These are phyloP conservation scores for Pachyrhizus erosus DNA, from an alignment of 306 rosid genomes.

Conservation along the genomic window DNA sequence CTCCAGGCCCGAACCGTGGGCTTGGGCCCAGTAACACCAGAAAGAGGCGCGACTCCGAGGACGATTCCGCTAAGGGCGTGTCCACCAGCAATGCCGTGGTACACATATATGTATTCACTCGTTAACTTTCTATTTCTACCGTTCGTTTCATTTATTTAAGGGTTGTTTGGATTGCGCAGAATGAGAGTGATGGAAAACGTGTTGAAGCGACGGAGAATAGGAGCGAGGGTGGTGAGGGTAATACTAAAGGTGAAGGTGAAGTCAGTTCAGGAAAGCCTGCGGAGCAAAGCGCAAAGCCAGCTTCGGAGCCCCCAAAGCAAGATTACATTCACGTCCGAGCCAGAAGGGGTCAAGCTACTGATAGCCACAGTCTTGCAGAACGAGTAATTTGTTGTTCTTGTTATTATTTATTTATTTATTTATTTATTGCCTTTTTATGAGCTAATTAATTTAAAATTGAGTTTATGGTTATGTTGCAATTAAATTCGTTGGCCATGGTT, in stretches of 20 bases:
- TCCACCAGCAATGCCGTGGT: slow-evolving; percentile 72
- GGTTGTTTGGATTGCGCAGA: slow-evolving; percentile 55
- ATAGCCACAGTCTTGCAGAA: slow-evolving; percentile 96
- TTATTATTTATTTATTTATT: not conserved
- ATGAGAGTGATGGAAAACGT: slow-evolving; percentile 69
- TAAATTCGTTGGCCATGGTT: slow-evolving; percentile 25
- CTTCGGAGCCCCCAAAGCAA: slow-evolving; percentile 74
- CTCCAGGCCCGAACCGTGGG: slow-evolving; percentile 47
- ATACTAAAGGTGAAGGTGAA: slow-evolving; percentile 63
- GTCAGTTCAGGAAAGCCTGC: slow-evolving; percentile 75
- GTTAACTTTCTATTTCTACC: too few species aligned
- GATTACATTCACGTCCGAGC: slow-evolving; percentile 96
- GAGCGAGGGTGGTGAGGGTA: slow-evolving; percentile 60
- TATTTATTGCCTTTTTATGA: not conserved
- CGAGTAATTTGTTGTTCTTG: slow-evolving; percentile 54
- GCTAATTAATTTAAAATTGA: slow-evolving; percentile 30
- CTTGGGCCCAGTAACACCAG: slow-evolving; percentile 32
- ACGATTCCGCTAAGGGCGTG: slow-evolving; percentile 60
- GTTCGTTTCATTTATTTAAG: not conserved
- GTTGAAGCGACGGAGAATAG: slow-evolving; percentile 57
- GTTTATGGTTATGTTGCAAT: slow-evolving; percentile 29
- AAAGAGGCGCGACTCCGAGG: slow-evolving; percentile 73
- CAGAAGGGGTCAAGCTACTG: slow-evolving; percentile 96
- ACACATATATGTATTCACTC: not conserved
- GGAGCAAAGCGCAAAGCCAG: slow-evolving; percentile 59